Percentiles rank a stretch among this genome's conserved stretches.
Evolutionary conservation across 371 early-diverging fungal species (phyloP).

Genomic region (Mortierella sp.): DNA sequence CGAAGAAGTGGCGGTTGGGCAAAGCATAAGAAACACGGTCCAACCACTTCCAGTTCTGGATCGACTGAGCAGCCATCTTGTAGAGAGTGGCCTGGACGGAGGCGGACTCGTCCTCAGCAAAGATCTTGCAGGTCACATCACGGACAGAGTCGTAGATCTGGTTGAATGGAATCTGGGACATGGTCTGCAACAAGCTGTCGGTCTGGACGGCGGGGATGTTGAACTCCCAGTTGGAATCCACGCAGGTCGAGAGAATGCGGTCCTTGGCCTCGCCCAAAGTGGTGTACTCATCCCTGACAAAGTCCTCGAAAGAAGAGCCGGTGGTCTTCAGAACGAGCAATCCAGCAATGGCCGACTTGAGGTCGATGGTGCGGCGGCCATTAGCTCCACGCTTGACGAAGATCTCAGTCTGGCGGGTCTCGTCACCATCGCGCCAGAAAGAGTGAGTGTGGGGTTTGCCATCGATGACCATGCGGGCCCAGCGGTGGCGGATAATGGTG

Average conservation of each 20-base stretch:
- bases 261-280: conserved; percentile 81
- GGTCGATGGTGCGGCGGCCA: conserved; percentile 59
- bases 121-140: conserved; percentile 71
- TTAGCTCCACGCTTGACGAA: conserved; percentile 59
- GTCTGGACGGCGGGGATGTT: conserved; percentile 45
- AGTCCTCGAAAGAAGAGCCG: conserved; percentile 84
- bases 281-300: conserved; percentile 80
- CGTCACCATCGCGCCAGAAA: conserved; percentile 83
- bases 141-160: conserved; percentile 67
- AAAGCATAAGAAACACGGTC: conserved; percentile 78
- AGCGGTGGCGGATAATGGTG: conserved; percentile 79
- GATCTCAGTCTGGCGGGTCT: conserved; percentile 72
- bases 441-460: conserved; percentile 81
- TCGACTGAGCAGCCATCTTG: conserved; percentile 73
- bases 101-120: conserved; percentile 78
- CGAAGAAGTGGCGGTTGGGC: conserved; percentile 88
- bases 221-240: conserved; percentile 79
- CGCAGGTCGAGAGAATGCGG: conserved; percentile 83
- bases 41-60: conserved; percentile 70
- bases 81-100: conserved; percentile 81
- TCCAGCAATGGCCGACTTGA: conserved; percentile 72
- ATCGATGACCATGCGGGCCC: conserved; percentile 79
- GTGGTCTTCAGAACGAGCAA: conserved; percentile 82
- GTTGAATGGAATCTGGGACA: conserved; percentile 64
- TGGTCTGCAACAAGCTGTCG: conserved; percentile 31